Evolutionary conservation across 768 basidiomycete species (phyloP), one percentile per base, ranked within the genome.

Genomic region (Myochromella boudieri): DNA sequence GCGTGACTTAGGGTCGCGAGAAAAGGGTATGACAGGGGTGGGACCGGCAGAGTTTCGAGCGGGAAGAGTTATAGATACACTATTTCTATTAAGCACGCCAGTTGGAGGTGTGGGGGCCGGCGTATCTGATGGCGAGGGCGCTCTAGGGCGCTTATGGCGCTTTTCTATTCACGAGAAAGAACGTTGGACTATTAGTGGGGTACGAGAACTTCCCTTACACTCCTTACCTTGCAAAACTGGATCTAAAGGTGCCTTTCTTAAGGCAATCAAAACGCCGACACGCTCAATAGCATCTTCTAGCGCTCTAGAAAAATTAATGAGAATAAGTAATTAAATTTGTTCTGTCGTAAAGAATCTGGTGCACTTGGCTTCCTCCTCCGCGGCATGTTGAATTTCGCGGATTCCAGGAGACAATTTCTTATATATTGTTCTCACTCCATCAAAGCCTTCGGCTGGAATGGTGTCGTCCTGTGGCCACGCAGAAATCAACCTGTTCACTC

Each of bases 391-490:
- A 28, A 92, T 78, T 21, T 87, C 85, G 39, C 71, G 74, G 42
- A 93, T 70, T 15, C 81, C 84, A 41, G 77, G 63, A 6, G 62
- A 64, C 25, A 93, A 64, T 62, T 82, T 85, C 61, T 76, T 81
- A 66, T 82, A 81, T 41, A 75, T 78, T 29, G 70, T 66, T 63
- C 79, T 87, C 44, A 90, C 75, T 28, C 66, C 67, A 34, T 85
- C 83, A 38, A 84, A 71, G 32, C 85, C 84, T 62, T 90, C 85
- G 0, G 81, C 75, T 3, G 84, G 80, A 8, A 84, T 59, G 24
- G 73, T 73, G 53, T 90, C 87, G 65, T 89, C 86, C 18, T 72
- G 67, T 4, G 87, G 85, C 86, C 87, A 89, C 21, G 73, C 75
- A 41, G 77, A 69, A 51, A 90, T 82, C 46, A 86, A 61, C 56